Base-by-base conservation (phyloP, 2,329 filamentous ascomycete genomes). In the Arthroderma sp. region DNA sequence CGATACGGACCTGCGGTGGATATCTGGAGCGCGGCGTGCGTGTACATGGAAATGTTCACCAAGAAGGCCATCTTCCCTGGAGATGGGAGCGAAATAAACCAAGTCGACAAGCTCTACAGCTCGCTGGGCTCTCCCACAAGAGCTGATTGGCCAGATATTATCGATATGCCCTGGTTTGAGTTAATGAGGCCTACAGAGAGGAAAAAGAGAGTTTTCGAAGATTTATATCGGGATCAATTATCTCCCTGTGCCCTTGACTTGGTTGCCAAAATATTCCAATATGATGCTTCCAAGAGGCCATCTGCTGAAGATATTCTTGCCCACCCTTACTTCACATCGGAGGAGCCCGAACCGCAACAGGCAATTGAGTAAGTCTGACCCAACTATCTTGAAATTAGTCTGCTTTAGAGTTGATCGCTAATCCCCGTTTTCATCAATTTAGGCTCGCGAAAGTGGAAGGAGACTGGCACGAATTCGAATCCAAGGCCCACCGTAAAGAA, bases 401-500 rank as follows among this genome's bases (percentile, higher is more conserved):
- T 37, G 11, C 10, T 44, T 28, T 22, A 22, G 15, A 22, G 15
- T 22, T 22, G 15, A 22, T 22, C 15, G 15, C 15, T 22, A 22
- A 22, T 22, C 15, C 32, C 43, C 40, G n/a, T 42, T 10, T 44
- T 22, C 15, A 22, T 22, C 15, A 32, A 42, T 38, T 47, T 50
- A 85, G 83, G 57, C 74, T 98, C 41, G 79, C 81, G 48, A 71
- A 80, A 40, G 74, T 98, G 29, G 78, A 91, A 55, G 91, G 91
- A 22, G 91, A 98, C 56, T 98, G 91, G 91, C 91, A 98, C 60
- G 91, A 98, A 61, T 94, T 96, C 57, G 91, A 98, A 67, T 94
- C 86, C 45, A 98, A 98, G 67, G 88, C 87, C 10, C 72, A 94
- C 28, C 75, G 91, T 30, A 91, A 91, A 54, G 88, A 95, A 62